phyloP scores from a whole-genome alignment of 139 green algal species.

The Chlamydomonas sp. region DNA sequence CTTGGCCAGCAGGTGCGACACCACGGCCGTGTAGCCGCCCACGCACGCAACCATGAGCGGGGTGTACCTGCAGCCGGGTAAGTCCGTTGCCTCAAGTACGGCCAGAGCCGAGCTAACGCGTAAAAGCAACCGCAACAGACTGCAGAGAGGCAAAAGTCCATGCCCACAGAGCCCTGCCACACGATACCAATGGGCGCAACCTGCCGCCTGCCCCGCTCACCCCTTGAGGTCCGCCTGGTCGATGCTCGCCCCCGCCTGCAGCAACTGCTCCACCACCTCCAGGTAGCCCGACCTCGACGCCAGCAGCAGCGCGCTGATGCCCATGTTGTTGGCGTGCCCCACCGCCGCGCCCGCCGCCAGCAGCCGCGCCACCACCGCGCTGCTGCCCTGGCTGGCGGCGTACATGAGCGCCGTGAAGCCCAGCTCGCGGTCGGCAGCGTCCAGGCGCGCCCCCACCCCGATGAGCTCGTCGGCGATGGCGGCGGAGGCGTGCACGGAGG shows the following conservation, averaged over 20 bases:
- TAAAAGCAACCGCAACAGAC: too few species aligned
- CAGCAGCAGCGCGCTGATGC: slow-evolving; percentile 39
- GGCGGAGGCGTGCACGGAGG: slow-evolving; percentile 16
- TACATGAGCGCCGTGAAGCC: slow-evolving; percentile 41
- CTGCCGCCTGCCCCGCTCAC: not conserved
- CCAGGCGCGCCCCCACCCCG: slow-evolving; percentile 20
- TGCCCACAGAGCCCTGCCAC: too few species aligned
- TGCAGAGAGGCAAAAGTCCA: not conserved
- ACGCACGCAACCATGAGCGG: slow-evolving; percentile 38
- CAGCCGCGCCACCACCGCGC: slow-evolving; percentile 18
- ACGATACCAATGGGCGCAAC: not conserved
- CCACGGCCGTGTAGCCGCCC: slow-evolving; percentile 37
- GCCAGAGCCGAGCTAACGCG: too few species aligned
- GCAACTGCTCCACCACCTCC: slow-evolving; percentile 41
- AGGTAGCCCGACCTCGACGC: slow-evolving; percentile 39
- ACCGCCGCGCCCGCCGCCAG: slow-evolving; percentile 18
- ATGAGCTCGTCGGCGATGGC: slow-evolving; percentile 37
- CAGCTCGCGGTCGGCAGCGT: slow-evolving; percentile 29
- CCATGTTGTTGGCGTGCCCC: slow-evolving; percentile 40
- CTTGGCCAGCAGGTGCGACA: slow-evolving; percentile 27
- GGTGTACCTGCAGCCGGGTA: slow-evolving; percentile 2
- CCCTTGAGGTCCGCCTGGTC: slow-evolving; percentile 39
- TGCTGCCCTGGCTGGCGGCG: slow-evolving; percentile 29
- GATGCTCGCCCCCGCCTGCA: slow-evolving; percentile 33
- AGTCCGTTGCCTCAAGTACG: too few species aligned